Evolutionary conservation across 345 rosid genomes (phyloP).

Genomic region (Rhodamnia rubescens): DNA sequence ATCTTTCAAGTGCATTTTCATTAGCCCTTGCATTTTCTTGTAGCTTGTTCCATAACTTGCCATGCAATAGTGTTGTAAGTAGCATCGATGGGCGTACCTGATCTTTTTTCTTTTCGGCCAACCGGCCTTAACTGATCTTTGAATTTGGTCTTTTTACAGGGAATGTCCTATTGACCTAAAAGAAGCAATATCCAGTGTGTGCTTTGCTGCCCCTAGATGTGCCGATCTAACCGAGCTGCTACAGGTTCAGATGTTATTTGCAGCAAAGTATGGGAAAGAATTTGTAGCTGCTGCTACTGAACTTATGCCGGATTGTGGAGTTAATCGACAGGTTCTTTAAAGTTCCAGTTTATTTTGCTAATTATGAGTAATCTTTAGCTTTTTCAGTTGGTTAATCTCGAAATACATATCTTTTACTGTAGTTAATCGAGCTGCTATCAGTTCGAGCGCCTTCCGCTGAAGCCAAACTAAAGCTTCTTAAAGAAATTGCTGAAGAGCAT

Average conservation of each 20-base stretch:
- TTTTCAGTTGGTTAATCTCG: background rate
- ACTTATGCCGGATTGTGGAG: slow-evolving; percentile 93
- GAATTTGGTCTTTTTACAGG: slow-evolving; percentile 30
- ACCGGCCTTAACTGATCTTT: background rate
- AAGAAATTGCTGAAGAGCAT: slow-evolving; percentile 95
- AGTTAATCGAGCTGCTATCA: slow-evolving; percentile 85
- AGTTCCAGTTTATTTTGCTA: background rate
- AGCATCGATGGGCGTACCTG: background rate
- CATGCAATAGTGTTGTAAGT: background rate
- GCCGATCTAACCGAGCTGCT: slow-evolving; percentile 84
- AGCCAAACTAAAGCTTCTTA: slow-evolving; percentile 69
- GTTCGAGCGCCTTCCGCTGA: slow-evolving; percentile 82
- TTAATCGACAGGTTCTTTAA: slow-evolving; percentile 75
- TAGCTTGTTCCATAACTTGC: background rate
- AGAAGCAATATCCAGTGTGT: slow-evolving; percentile 87
- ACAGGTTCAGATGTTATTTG: slow-evolving; percentile 84
- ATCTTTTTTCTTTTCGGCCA: background rate
- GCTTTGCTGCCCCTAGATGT: slow-evolving; percentile 99
- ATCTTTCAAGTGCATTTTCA: background rate
- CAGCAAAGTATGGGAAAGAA: slow-evolving; percentile 78
- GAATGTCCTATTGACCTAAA: slow-evolving; percentile 94
- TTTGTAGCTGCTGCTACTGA: slow-evolving; percentile 88
- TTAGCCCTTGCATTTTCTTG: background rate
- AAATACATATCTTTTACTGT: slow-evolving; percentile 5
- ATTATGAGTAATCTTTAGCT: background rate